phyloP scores from a whole-genome alignment of 345 rosid species.

The Angophora floribunda region DNA sequence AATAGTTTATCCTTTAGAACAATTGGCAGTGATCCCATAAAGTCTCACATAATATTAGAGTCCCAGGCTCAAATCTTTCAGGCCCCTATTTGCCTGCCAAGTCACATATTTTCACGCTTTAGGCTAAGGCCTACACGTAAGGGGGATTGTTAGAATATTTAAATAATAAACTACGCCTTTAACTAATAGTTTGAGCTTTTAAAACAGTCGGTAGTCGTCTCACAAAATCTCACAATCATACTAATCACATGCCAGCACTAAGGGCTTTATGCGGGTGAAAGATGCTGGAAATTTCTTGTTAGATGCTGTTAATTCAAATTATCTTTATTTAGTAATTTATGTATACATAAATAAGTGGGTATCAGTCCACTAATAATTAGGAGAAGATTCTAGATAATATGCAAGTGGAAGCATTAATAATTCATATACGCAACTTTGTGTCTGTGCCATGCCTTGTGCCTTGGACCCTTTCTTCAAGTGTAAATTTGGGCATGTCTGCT shows the following conservation, averaged over 20 bases:
- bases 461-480: not conserved
- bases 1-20: fast-evolving
- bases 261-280: not conserved
- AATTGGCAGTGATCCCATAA: fast-evolving
- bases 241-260: not conserved
- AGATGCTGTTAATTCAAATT: not conserved
- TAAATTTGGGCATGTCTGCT: not conserved
- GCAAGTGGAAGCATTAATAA: not conserved
- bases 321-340: not conserved
- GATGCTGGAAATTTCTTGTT: not conserved
- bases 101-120: no score
- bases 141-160: not conserved
- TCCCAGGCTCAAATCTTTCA: not conserved
- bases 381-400: not conserved
- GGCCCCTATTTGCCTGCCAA: not conserved
- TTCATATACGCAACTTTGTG: not conserved
- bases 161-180: not conserved
- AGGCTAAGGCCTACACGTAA: not conserved
- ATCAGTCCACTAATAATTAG: not conserved
- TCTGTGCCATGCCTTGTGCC: not conserved
- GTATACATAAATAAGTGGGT: not conserved
- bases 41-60: not conserved
- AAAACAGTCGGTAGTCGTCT: not conserved
- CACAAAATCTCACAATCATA: not conserved
- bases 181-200: no score